Evolutionary conservation across 495 filamentous ascomycete species (phyloP).

Genomic region (Trichoderma erinaceum): DNA sequence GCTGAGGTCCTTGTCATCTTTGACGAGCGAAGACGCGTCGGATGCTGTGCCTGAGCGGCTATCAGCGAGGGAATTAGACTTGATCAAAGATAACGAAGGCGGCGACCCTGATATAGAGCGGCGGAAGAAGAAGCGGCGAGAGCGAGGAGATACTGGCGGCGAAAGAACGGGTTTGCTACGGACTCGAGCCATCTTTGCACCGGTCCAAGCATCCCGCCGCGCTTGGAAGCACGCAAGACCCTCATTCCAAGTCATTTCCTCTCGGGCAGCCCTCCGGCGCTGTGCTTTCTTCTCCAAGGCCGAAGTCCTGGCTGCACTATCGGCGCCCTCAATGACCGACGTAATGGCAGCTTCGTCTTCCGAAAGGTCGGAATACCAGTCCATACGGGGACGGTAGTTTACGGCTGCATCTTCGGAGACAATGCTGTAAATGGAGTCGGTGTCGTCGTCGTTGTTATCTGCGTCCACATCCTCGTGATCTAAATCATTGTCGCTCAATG

Average conservation of each 20-base stretch:
- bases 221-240: slow-evolving; percentile 70
- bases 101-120: slow-evolving; percentile 24
- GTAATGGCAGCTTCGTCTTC: slow-evolving; percentile 30
- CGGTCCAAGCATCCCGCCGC: slow-evolving; percentile 79
- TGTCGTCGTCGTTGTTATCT: slow-evolving; percentile 29
- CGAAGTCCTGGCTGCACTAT: slow-evolving; percentile 33
- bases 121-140: slow-evolving; percentile 30
- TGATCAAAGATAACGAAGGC: background rate
- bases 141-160: slow-evolving; percentile 29
- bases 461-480: slow-evolving; percentile 27
- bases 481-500: slow-evolving; percentile 26
- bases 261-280: slow-evolving; percentile 55
- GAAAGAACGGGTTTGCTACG: slow-evolving; percentile 30
- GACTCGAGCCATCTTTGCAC: slow-evolving; percentile 51
- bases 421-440: slow-evolving; percentile 40
- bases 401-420: slow-evolving; percentile 37
- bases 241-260: slow-evolving; percentile 77
- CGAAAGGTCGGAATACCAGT: slow-evolving; percentile 45
- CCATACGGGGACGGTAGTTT: slow-evolving; percentile 36
- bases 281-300: slow-evolving; percentile 46
- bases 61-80: background rate
- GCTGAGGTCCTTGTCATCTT: slow-evolving; percentile 9
- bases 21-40: background rate
- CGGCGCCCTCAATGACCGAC: slow-evolving; percentile 49
- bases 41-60: background rate